Evolutionary conservation across 495 filamentous ascomycete species (phyloP).

Genomic region (Letharia lupina): DNA sequence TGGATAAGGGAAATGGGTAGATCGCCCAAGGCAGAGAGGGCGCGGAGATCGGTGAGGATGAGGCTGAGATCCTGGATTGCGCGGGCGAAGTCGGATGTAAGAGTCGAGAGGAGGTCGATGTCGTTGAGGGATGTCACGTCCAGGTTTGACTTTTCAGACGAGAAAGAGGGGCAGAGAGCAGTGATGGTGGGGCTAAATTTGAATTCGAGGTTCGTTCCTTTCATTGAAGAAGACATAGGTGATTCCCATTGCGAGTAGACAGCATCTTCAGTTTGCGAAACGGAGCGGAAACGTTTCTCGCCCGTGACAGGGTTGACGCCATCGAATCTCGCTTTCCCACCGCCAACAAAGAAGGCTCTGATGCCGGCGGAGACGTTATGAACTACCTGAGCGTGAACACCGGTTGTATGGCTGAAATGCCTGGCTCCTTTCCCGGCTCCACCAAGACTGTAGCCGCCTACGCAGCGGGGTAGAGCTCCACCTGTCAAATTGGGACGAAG

Average conservation of each 20-base stretch:
- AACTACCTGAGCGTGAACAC: conserved; percentile 81
- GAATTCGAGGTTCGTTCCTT: conserved; percentile 64
- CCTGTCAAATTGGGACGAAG: conserved; percentile 89
- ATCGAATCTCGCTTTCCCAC: conserved; percentile 77
- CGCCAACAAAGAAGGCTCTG: conserved; percentile 80
- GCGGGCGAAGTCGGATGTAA: conserved; percentile 83
- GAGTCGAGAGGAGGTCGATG: conserved; percentile 69
- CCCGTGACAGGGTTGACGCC: conserved; percentile 57
- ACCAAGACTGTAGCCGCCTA: conserved; percentile 75
- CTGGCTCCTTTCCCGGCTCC: conserved; percentile 60
- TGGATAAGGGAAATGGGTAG: conserved; percentile 62
- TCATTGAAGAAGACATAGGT: conserved; percentile 41
- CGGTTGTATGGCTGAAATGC: conserved; percentile 83
- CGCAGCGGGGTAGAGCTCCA: conserved; percentile 72
- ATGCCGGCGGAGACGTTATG: conserved; percentile 88
- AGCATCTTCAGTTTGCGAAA: conserved; percentile 58
- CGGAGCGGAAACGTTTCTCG: conserved; percentile 65
- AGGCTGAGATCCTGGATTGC: conserved; percentile 74
- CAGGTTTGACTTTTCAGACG: conserved; percentile 28
- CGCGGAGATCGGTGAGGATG: conserved; percentile 72
- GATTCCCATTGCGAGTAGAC: conserved; percentile 16
- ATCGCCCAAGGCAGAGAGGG: conserved; percentile 66
- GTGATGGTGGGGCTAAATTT: conserved; percentile 68
- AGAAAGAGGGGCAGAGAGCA: conserved; percentile 31
- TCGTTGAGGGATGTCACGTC: conserved; percentile 54